Evolutionary conservation across 192 early-diverging fungal species (phyloP), one percentile per base, ranked within the genome.

Genomic region (Coemansia sp.): DNA sequence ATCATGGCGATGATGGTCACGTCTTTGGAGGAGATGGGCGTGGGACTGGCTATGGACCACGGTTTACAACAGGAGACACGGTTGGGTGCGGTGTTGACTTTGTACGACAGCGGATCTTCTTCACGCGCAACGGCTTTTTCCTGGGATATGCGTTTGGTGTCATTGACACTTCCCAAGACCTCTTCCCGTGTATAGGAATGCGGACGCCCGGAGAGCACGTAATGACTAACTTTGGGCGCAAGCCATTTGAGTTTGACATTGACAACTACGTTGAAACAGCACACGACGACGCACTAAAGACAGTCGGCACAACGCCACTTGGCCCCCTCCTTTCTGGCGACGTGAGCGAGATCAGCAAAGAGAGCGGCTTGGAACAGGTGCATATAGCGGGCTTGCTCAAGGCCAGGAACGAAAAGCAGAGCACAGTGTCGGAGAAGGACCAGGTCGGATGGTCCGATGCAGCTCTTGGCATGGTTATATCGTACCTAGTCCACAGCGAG

Each of bases 1-100:
- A 98, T 81, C 96, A 98, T 77, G 96, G 93, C 48, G 95, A 96
- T 73, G 95, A 97, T 76, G 97, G 97, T 23, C 82, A 95, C 50
- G 71, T 81, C 35, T 98, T 96, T 69, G 81, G 81, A 59, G 87
- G 89, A 41, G 85, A 86, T 4, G 90, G 90, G 10, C 89, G 83
- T 19, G 95, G 96, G 17, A 72, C 84, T 34, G 65, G 79, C 13
- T 99, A 90, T 70, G 97, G 97, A 4, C 97, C 96, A 9, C 84
- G 77, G 14, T 99, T 90, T 63, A 88, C 88, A 9, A 97, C 92
- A 3, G 93, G 92, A n/a, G 97, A 99, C 76, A 86, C 88, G 1
- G 88, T 97, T 63, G 97, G 97, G 14, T 98, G 96, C 69, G 87
- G 94, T 9, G 76, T 99, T 29, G 94, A 98, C 71, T 96, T 95